Evolutionary conservation across 208 protist genomes (phyloP), one percentile per base, ranked within the genome.

Genomic region (Naegleria lovaniensis): DNA sequence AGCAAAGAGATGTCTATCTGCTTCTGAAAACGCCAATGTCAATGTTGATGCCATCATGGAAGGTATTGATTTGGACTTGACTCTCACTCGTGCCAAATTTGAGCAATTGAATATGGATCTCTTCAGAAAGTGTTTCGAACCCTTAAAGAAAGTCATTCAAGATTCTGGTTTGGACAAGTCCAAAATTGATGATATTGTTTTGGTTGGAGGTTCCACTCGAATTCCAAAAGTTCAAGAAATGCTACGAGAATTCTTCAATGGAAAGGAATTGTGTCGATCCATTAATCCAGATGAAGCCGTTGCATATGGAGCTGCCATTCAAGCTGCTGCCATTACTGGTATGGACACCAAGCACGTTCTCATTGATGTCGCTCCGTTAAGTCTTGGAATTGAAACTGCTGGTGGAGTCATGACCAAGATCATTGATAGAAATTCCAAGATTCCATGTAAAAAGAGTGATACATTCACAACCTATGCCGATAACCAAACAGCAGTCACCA

Each of bases 391-490:
- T 91, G 95, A 96, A 91, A 96, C 95, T 40, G 93, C 93, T 16
- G 98, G 98, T 85, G 97, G 97, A 29, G 96, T 98, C 29, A 98
- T 99, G 97, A 97, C 97, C 5, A 94, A 95, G 25, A 94, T 98
- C 55, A 98, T 98, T 90, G 92, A 93, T n/a, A 94, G 95, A 88
- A 97, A 97, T 95, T 94, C 95, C 13, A 95, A 94, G 48, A 94
- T 97, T 90, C 96, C 96, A 33, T 93, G 92, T 43, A 90, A 96
- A 92, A 97, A 97, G 94, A 94, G 92, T 19, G 94, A 97, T 93
- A 96, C 93, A 58, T 97, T 97, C 93, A 95, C 95, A 75, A 97
- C 94, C 85, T 95, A 96, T 90, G 93, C 94, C 15, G 96, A 97
- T 90, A 96, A 96, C 90, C 95, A 97, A 92, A 93, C 92, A 33